phyloP scores from a whole-genome alignment of 2,329 filamentous ascomycete genomes.

The Botrytis deweyae region DNA sequence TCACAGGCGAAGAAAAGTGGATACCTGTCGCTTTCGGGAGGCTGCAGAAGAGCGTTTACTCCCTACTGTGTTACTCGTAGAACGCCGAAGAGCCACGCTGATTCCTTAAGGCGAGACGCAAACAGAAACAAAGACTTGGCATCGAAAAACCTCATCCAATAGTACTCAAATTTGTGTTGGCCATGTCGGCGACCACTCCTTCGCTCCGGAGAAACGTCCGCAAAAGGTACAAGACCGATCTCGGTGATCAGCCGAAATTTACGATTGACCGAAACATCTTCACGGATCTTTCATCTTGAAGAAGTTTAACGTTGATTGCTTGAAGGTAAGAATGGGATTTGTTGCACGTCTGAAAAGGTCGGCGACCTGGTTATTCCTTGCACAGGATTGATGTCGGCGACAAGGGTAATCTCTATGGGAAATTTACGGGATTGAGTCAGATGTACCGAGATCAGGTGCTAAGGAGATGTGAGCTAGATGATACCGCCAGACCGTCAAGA shows the following conservation, averaged over 20 bases:
- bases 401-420: neutral
- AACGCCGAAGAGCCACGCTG: neutral
- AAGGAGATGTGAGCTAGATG: neutral
- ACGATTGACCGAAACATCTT: neutral
- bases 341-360: conserved; percentile 18
- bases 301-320: neutral
- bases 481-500: neutral
- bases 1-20: neutral
- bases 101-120: neutral
- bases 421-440: neutral
- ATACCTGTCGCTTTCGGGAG: neutral
- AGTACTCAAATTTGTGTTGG: neutral
- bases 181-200: conserved; percentile 16
- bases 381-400: conserved; percentile 3
- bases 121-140: neutral
- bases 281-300: conserved; percentile 9
- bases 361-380: conserved; percentile 13
- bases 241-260: neutral
- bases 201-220: conserved; percentile 1
- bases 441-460: neutral
- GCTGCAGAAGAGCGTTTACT: neutral
- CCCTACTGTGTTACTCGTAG: neutral
- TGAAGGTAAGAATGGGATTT: conserved; percentile 4
- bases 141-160: neutral
- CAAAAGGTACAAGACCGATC: neutral